phyloP scores from a whole-genome alignment of 2,329 filamentous ascomycete genomes.

The Sarocladium strictum region DNA sequence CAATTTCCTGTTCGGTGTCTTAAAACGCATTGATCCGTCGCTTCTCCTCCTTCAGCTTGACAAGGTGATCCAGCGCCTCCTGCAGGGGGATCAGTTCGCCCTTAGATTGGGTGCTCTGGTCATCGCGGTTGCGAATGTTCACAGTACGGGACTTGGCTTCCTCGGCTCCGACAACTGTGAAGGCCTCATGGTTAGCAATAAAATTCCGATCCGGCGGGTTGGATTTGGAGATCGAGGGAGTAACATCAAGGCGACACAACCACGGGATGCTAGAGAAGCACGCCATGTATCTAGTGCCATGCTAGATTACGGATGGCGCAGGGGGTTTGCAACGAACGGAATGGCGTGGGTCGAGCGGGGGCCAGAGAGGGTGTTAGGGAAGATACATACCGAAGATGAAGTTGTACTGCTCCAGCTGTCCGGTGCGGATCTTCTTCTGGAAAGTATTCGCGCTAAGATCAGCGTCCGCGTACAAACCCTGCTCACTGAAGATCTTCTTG shows the following conservation, averaged over 20 bases:
- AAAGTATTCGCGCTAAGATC: slow-evolving; percentile 64
- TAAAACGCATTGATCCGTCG: slow-evolving; percentile 25
- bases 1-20: not conserved
- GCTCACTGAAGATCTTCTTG: slow-evolving; percentile 58
- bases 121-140: slow-evolving; percentile 59
- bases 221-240: too few relatives aligned
- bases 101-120: slow-evolving; percentile 55
- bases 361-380: not conserved
- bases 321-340: not conserved
- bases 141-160: slow-evolving; percentile 55
- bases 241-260: too few relatives aligned
- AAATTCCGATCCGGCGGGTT: not conserved
- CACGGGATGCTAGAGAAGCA: too few relatives aligned
- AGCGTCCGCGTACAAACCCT: slow-evolving; percentile 62
- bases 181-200: not conserved
- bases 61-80: slow-evolving; percentile 50
- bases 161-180: slow-evolving; percentile 53
- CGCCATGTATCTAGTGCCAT: too few relatives aligned
- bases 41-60: slow-evolving; percentile 44
- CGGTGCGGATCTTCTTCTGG: slow-evolving; percentile 84
- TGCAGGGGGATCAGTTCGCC: slow-evolving; percentile 52
- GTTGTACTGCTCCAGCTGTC: slow-evolving; percentile 76
- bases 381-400: slow-evolving; percentile 70
- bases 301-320: not conserved
- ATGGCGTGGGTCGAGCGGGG: not conserved